Conservation (phyloP, 2,329 filamentous ascomycete genomes). For the Chaetomium globosum region DNA sequence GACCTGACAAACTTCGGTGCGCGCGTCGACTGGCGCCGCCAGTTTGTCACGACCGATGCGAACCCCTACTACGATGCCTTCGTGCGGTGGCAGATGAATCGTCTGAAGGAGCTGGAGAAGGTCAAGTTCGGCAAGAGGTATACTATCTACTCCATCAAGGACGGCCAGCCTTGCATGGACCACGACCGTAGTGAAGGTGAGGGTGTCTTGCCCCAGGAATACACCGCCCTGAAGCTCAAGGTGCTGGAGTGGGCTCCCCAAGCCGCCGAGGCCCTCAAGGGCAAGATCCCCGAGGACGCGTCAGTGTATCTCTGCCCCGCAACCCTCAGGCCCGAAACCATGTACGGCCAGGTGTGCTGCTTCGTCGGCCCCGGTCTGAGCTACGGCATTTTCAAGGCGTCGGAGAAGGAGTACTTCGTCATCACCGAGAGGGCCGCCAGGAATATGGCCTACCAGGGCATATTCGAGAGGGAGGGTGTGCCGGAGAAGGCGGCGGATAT, state of each 20-base stretch:
- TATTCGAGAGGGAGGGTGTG: conserved; percentile 76
- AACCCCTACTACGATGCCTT: conserved; percentile 98
- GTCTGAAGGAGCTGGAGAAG: conserved; percentile 84
- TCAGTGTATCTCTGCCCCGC: conserved; percentile 89
- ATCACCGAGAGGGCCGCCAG: conserved; percentile 77
- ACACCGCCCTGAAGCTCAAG: conserved; percentile 88
- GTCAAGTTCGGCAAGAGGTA: conserved; percentile 84
- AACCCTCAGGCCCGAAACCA: conserved; percentile 92
- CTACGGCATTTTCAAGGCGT: conserved; percentile 85
- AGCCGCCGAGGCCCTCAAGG: conserved; percentile 70
- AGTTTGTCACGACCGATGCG: conserved; percentile 91
- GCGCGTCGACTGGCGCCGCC: conserved; percentile 88
- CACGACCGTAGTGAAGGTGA: conserved; percentile 82
- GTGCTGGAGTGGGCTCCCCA: conserved; percentile 85
- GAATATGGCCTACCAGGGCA: conserved; percentile 95
- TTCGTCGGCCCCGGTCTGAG: conserved; percentile 78
- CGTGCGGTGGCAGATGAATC: conserved; percentile 95
- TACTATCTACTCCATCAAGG: conserved; percentile 90
- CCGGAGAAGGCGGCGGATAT: conserved; percentile 75
- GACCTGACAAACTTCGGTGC: conserved; percentile 84
- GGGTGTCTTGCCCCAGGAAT: conserved; percentile 84
- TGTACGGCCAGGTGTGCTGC: conserved; percentile 97
- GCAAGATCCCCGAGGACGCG: conserved; percentile 75
- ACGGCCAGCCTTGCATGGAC: conserved; percentile 84
- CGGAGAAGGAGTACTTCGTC: conserved; percentile 78